A percentile compares a stretch with the other conserved stretches of the same genome.
phyloP scores from a whole-genome alignment of 495 filamentous ascomycete species.

The Hypoxylon trugodes region DNA sequence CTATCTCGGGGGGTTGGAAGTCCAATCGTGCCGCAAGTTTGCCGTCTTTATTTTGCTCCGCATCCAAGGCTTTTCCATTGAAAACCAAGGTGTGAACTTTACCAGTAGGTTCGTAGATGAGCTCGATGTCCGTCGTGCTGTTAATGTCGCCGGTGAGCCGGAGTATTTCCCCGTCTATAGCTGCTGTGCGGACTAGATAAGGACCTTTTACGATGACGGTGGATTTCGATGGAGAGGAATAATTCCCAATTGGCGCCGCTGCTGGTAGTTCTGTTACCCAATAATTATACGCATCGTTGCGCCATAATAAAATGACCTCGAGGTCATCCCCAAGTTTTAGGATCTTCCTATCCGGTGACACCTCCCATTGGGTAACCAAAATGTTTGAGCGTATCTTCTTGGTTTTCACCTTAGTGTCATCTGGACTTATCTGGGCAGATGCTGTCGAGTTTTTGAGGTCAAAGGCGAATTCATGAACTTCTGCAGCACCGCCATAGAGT shows the following conservation, averaged over 20 bases:
- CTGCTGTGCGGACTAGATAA: conserved; percentile 73
- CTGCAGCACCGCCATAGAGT: conserved; percentile 73
- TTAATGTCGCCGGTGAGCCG: conserved; percentile 76
- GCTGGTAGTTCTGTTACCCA: conserved; percentile 67
- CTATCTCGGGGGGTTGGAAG: conserved; percentile 61
- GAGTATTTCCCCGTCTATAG: conserved; percentile 59
- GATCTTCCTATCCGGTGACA: conserved; percentile 40
- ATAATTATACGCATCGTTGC: conserved; percentile 76
- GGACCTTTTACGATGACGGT: conserved; percentile 72
- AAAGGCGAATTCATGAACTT: conserved; percentile 74
- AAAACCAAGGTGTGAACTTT: conserved; percentile 54
- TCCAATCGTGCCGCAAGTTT: conserved; percentile 53
- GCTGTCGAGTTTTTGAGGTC: conserved; percentile 11
- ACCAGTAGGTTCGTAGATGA: conserved; percentile 65
- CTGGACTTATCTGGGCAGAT: conserved; percentile 42
- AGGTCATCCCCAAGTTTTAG: conserved; percentile 61
- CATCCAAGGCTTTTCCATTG: conserved; percentile 65
- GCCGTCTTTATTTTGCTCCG: conserved; percentile 58
- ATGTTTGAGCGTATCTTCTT: conserved; percentile 43
- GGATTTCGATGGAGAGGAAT: conserved; percentile 33
- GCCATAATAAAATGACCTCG: conserved; percentile 56
- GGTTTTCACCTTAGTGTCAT: conserved; percentile 59
- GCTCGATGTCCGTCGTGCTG: conserved; percentile 65
- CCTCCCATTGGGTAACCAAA: conserved; percentile 43
- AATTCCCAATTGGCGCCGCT: conserved; percentile 18